Conservation (phyloP, 495 filamentous ascomycete species). For the Neurospora sp. region DNA sequence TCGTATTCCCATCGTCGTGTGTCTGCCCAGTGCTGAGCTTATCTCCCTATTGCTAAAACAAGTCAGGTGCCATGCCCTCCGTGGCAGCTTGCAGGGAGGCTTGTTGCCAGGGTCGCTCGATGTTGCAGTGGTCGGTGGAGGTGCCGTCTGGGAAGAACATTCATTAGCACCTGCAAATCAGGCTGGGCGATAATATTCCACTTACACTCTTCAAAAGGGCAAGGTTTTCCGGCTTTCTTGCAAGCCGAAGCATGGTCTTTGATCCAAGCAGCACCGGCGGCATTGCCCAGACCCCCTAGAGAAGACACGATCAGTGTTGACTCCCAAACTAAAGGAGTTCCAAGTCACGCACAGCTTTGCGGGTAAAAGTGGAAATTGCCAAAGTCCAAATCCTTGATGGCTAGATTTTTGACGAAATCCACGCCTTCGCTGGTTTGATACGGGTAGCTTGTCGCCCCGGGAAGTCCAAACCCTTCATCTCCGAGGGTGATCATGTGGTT, state of each 20-base stretch:
- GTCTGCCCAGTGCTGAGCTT: conserved; percentile 40
- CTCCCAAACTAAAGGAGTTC: neutral
- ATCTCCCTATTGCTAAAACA: conserved; percentile 59
- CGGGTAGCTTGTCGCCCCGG: conserved; percentile 41
- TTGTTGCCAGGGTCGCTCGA: conserved; percentile 45
- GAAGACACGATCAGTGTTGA: neutral
- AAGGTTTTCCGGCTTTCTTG: conserved; percentile 47
- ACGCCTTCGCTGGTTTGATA: conserved; percentile 46
- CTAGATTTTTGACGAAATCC: conserved; percentile 49
- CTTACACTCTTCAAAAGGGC: conserved; percentile 50
- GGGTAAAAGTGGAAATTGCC: conserved; percentile 58
- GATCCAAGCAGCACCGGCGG: conserved; percentile 45
- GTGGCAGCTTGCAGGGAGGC: conserved; percentile 35
- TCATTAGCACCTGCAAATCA: neutral
- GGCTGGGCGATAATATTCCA: neutral
- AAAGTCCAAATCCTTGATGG: conserved; percentile 44
- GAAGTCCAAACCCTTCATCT: conserved; percentile 43
- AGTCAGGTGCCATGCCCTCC: conserved; percentile 42
- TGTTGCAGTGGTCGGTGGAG: conserved; percentile 26
- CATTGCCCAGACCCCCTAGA: neutral
- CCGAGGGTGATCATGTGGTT: conserved; percentile 61
- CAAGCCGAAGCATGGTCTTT: conserved; percentile 45
- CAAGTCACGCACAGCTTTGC: conserved; percentile 23
- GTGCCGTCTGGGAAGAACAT: conserved; percentile 31
- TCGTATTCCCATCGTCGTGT: conserved; percentile 45